A percentile compares a stretch with the other conserved stretches of the same genome.
phyloP scores from a whole-genome alignment of 2,329 filamentous ascomycete genomes.

The Pyricularia grisea region DNA sequence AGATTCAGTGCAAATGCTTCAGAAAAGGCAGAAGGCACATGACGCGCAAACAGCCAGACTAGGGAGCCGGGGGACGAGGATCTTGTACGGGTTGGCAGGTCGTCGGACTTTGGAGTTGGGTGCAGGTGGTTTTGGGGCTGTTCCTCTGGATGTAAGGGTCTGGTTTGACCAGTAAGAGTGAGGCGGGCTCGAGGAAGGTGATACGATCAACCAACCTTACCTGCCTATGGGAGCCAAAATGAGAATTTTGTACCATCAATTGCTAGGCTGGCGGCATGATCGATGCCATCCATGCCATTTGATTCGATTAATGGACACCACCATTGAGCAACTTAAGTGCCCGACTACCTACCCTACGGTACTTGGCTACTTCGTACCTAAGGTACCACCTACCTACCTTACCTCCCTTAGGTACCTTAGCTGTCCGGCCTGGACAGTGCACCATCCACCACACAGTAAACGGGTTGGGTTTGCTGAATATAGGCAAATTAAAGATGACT shows the following conservation, averaged over 20 bases:
- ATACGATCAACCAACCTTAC: not conserved
- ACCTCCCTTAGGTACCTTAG: not conserved
- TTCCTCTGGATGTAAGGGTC: not conserved
- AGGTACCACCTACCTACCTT: too few species aligned
- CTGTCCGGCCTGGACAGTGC: not conserved
- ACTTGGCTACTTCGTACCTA: too few species aligned
- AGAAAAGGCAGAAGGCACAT: not conserved
- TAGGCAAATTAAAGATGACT: not conserved
- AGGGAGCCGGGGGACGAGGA: not conserved
- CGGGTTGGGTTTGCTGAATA: not conserved
- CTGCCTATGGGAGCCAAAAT: not conserved
- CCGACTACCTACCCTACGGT: too few species aligned
- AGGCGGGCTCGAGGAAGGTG: not conserved
- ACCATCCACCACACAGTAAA: not conserved
- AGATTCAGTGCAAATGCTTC: not conserved
- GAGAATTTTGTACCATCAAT: not conserved
- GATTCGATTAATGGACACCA: not conserved
- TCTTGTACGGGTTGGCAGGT: not conserved
- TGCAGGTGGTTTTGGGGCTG: not conserved
- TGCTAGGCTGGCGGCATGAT: not conserved
- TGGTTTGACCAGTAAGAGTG: not conserved
- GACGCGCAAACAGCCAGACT: not conserved
- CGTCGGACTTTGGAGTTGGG: not conserved
- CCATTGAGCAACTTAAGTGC: too few species aligned
- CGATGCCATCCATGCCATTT: not conserved